Conservation (phyloP, 805 yeast species). For the Sugiyamaella boreocaroliniensis region DNA sequence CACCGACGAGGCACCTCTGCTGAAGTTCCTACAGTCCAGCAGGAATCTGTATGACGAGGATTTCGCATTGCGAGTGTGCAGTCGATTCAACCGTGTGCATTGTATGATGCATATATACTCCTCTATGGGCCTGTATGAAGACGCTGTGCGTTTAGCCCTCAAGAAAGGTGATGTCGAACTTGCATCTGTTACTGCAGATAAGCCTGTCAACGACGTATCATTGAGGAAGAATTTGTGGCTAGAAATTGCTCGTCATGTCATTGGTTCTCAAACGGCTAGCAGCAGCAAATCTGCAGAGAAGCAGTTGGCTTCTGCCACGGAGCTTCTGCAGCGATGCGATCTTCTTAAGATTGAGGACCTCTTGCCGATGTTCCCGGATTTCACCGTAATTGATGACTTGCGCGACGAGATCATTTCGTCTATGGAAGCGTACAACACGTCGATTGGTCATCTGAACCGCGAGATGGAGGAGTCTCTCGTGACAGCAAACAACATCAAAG, state of each 20-base stretch:
- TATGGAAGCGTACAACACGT: slow-evolving; percentile 63
- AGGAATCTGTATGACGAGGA: slow-evolving; percentile 52
- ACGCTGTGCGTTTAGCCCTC: slow-evolving; percentile 73
- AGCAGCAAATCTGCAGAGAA: slow-evolving; percentile 3
- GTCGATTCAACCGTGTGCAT: slow-evolving; percentile 48
- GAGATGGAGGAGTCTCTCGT: slow-evolving; percentile 71
- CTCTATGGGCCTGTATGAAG: slow-evolving; percentile 61
- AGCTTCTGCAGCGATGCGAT: slow-evolving; percentile 26
- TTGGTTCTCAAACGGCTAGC: slow-evolving; percentile 18
- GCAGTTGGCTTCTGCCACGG: slow-evolving; percentile 29
- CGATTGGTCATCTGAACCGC: slow-evolving; percentile 55
- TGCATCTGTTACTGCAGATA: slow-evolving; percentile 53
- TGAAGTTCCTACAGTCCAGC: slow-evolving; percentile 44
- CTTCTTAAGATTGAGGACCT: slow-evolving; percentile 64
- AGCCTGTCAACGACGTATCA: slow-evolving; percentile 42
- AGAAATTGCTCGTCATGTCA: slow-evolving; percentile 49
- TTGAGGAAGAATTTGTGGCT: slow-evolving; percentile 70
- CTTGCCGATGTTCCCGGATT: slow-evolving; percentile 77
- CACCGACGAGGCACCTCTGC: slow-evolving; percentile 41
- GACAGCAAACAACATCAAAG: slow-evolving; percentile 51
- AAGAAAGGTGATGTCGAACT: slow-evolving; percentile 50
- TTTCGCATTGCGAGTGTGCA: slow-evolving; percentile 67
- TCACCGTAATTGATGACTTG: slow-evolving; percentile 71
- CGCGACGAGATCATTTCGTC: slow-evolving; percentile 77
- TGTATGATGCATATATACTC: slow-evolving; percentile 73